Base-by-base conservation (phyloP, 192 early-diverging fungal genomes). In the Coemansia sp. region DNA sequence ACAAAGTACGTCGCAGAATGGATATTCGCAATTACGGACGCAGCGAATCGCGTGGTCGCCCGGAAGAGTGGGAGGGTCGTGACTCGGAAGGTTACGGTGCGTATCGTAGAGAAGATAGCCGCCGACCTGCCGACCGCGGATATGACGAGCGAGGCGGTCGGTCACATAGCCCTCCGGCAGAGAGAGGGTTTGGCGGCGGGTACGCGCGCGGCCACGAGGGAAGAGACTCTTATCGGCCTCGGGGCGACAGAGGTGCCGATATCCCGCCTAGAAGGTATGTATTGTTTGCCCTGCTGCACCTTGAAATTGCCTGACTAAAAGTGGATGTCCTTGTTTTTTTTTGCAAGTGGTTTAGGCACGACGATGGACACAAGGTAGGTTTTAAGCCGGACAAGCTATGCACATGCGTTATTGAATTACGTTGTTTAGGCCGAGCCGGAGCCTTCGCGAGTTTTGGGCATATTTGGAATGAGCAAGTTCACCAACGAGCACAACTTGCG, bases 381-480 rank as follows among this genome's bases (percentile, higher is more conserved):
- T 16, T 4, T 26, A 26, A 4, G 4, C 1, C 4, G 23, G 23
- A 1, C 23, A 26, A 4, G 23, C 23, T 26, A 26, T 26, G 23
- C 4, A 4, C 23, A 26, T 26, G 23, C 23, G 4, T 26, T 26
- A 26, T 26, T 26, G 23, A 26, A 37, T 20, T 26, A 32, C 34
- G 48, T 48, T 15, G 12, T 52, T 45, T 70, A 70, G 67, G 28
- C 14, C 15, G 58, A 59, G 10, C 69, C 69, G 18, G n/a, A 39
- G 12, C 65, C 71, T 11, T 58, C 65, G 32, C 58, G 61, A 12
- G 66, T 76, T 18, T 62, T 76, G 30, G 72, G 72, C 3, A 76
- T 76, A 40, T 76, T 76, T 47, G 66, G 66, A n/a, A 76, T 76
- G 72, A 76, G 72, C 72, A 76, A 76, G 51, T 76, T 64, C 18